Evolutionary conservation across 768 basidiomycete genomes (phyloP).

Genomic region (Tubosaeta sp.): DNA sequence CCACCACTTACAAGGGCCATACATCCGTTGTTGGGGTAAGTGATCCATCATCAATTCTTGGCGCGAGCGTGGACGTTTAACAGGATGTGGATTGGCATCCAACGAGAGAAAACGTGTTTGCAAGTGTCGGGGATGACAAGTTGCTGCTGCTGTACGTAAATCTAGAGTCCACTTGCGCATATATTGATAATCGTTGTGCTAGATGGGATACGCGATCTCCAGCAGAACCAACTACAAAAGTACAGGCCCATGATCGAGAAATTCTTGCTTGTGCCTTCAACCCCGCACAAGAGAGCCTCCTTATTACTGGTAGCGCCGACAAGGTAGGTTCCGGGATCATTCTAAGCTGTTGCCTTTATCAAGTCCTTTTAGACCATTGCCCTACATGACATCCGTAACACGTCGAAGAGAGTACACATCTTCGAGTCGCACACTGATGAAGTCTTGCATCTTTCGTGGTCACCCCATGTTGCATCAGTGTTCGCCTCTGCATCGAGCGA

Average conservation of each 20-base stretch:
- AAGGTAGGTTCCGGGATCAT: conserved; percentile 49
- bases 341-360: not conserved
- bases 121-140: conserved; percentile 94
- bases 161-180: no score
- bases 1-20: conserved; percentile 82
- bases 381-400: conserved; percentile 80
- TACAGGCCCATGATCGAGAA: conserved; percentile 87
- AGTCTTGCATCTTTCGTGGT: conserved; percentile 93
- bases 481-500: conserved; percentile 96
- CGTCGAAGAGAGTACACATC: conserved; percentile 75
- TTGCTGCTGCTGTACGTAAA: conserved; percentile 82
- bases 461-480: conserved; percentile 85
- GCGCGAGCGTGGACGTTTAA: not conserved
- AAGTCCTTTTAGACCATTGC: conserved; percentile 61
- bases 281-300: conserved; percentile 70
- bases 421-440: conserved; percentile 95
- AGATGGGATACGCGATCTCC: conserved; percentile 93
- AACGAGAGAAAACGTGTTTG: conserved; percentile 77
- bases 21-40: conserved; percentile 87
- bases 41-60: conserved; percentile 3
- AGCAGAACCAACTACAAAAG: conserved; percentile 59
- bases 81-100: conserved; percentile 98
- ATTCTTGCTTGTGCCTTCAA: conserved; percentile 91
- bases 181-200: not conserved
- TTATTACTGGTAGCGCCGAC: conserved; percentile 92